phyloP scores from a whole-genome alignment of 2,329 filamentous ascomycete genomes.

The Shiraia sp. region DNA sequence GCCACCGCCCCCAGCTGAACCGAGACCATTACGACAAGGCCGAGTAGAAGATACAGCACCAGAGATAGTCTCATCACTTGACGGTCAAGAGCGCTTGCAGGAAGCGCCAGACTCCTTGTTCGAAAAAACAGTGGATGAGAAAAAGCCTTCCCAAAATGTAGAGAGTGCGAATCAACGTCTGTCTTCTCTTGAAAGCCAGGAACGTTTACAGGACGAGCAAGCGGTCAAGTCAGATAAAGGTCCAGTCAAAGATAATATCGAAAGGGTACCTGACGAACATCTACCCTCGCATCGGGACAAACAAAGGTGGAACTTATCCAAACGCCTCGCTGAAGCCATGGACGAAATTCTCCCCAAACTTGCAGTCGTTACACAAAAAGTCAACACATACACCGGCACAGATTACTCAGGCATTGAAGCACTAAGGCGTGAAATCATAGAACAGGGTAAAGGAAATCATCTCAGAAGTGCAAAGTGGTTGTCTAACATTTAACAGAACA shows the following conservation, averaged over 20 bases:
- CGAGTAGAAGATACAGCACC: constrained; percentile 7
- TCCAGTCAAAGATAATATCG: constrained; percentile 30
- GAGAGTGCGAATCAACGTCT: constrained; percentile 2
- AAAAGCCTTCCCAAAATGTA: constrained; percentile 1
- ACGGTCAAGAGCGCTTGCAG: constrained; percentile 19
- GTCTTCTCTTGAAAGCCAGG: constrained; percentile 4
- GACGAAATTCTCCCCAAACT: constrained; percentile 86
- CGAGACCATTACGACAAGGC: constrained; percentile 9
- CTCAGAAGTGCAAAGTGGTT: too few relatives aligned
- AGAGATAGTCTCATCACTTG: constrained; percentile 14
- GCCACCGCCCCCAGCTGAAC: constrained; percentile 21
- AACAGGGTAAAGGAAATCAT: constrained; percentile 62
- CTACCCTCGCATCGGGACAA: constrained; percentile 59
- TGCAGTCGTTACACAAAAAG: constrained; percentile 79
- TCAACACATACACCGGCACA: constrained; percentile 91
- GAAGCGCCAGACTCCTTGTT: constrained; percentile 15
- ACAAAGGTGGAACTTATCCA: constrained; percentile 60
- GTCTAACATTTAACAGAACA: constrained; percentile 48
- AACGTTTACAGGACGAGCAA: constrained; percentile 10
- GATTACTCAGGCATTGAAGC: constrained; percentile 85
- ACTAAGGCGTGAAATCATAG: constrained; percentile 77
- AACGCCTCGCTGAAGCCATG: constrained; percentile 74
- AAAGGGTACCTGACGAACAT: constrained; percentile 43
- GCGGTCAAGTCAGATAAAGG: constrained; percentile 7
- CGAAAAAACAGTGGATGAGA: constrained; percentile 10